Evolutionary conservation across 192 early-diverging fungal genomes (phyloP), one percentile per base, ranked within the genome.

Genomic region (Backusella tuberculispora): DNA sequence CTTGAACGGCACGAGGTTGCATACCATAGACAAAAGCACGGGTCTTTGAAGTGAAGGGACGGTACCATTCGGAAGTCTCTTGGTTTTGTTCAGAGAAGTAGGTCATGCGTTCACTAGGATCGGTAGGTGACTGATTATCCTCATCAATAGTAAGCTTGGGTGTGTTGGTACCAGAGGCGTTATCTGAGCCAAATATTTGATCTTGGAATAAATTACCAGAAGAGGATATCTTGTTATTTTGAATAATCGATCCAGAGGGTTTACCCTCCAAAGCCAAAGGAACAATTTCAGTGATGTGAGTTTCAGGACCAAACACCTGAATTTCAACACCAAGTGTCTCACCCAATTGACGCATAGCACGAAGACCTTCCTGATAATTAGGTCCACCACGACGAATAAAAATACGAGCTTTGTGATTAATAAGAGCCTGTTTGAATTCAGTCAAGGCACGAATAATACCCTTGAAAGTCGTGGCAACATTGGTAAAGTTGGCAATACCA

Each of bases 401-500:
- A 73, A 99, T 93, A 82, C 93, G 93, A 53, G 97, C 95, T 60
- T 92, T 90, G 85, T 96, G 95, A 71, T 82, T 84, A 74, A 93
- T 94, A 73, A 99, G 85, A 41, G 86, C 84, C 84, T 94, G 92
- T 83, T 95, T 92, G 90, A 91, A 99, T 82, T 97, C 96, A 69
- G 88, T 89, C 71, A 99, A 86, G 40, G 96, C 96, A 65, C 92
- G 93, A 74, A 97, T 95, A 80, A 99, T 93, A 77, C 97, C 97
- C 93, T 99, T 99, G 92, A 99, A 98, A 7, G 97, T 99, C 34
- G 96, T 90, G 9, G 95, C 95, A 42, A 99, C 97, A 85, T 98
- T 99, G 83, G 97, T 99, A 76, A 99, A 99, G 91, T 99, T 99
- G 84, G 96, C 97, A 76, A 99, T 98, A 82, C 97, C 97, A 79